Conservation (phyloP, 306 rosid genomes). For the Trifolium subterraneum region DNA sequence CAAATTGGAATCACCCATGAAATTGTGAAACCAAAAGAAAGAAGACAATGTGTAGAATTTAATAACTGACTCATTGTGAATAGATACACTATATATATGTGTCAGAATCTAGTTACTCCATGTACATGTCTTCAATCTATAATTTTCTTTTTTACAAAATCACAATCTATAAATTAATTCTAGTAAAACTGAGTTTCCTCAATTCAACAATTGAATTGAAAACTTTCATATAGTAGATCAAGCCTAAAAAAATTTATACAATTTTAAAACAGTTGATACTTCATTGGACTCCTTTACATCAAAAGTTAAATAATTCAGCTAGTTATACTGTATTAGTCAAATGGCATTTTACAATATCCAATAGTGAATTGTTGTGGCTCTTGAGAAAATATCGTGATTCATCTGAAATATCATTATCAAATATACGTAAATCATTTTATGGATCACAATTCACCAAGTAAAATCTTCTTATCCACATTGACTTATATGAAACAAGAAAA, state of each 20-base stretch:
- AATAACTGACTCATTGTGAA: conserved; percentile 4
- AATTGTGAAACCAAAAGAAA: conserved; percentile 19
- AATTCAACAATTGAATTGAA: conserved; percentile 7
- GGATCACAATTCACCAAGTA: conserved; percentile 17
- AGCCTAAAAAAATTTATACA: not conserved
- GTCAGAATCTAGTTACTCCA: not conserved
- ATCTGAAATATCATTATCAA: not conserved
- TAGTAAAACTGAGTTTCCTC: conserved; percentile 2
- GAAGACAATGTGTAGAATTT: conserved; percentile 2
- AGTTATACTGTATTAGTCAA: not conserved
- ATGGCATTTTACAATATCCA: conserved; percentile 3
- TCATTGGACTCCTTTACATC: not conserved
- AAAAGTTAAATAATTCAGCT: not conserved
- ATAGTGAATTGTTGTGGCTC: conserved; percentile 2
- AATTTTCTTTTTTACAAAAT: not conserved
- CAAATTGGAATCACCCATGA: conserved; percentile 29
- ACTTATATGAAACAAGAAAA: conserved; percentile 11
- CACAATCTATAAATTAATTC: not conserved
- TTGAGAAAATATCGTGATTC: conserved; percentile 4
- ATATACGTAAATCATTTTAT: conserved; percentile 35
- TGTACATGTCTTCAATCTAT: not conserved
- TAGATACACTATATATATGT: not conserved
- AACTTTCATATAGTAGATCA: not conserved
- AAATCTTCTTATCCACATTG: not conserved
- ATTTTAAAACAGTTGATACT: too few species aligned